Conservation (phyloP, 352 stramenopile species). For the Globisporangium paroecandrum region DNA sequence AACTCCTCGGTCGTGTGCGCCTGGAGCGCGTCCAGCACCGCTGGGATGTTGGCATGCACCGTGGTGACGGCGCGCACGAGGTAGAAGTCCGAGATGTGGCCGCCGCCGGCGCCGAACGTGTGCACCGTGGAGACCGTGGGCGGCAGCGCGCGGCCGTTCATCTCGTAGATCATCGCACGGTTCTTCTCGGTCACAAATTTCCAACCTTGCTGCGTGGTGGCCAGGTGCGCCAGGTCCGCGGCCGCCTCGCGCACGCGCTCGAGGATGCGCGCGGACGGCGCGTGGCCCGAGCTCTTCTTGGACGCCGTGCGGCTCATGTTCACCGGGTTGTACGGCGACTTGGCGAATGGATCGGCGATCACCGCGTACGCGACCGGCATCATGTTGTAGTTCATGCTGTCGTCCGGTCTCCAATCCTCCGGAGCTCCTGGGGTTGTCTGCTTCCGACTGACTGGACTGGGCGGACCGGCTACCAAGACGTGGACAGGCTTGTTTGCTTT, state of each 20-base stretch:
- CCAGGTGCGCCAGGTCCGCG: slow-evolving; percentile 48
- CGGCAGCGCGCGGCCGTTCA: slow-evolving; percentile 48
- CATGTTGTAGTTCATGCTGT: slow-evolving; percentile 14
- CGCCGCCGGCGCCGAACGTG: slow-evolving; percentile 46
- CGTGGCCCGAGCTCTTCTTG: slow-evolving; percentile 46
- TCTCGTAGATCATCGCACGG: slow-evolving; percentile 56
- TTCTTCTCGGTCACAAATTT: slow-evolving; percentile 49
- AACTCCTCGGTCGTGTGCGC: slow-evolving; percentile 43
- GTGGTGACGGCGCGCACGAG: slow-evolving; percentile 62
- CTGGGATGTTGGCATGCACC: slow-evolving; percentile 38
- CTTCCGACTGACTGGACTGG: background rate
- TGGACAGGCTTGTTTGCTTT: background rate
- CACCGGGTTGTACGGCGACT: slow-evolving; percentile 34
- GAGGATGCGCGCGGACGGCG: slow-evolving; percentile 58
- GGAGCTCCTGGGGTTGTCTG: background rate
- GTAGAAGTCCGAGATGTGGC: slow-evolving; percentile 59
- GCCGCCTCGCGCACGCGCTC: slow-evolving; percentile 59
- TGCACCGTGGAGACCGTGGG: slow-evolving; percentile 31
- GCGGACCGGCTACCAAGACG: background rate
- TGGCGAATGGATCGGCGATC: slow-evolving; percentile 31
- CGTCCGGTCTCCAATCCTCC: background rate
- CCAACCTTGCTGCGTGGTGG: slow-evolving; percentile 42
- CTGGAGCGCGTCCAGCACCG: slow-evolving; percentile 45
- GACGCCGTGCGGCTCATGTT: slow-evolving; percentile 48
- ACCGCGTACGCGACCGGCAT: slow-evolving; percentile 12